Evolutionary conservation across 2,329 filamentous ascomycete species (phyloP), one percentile per base, ranked within the genome.

Genomic region (Neofusicoccum umdonicola): DNA sequence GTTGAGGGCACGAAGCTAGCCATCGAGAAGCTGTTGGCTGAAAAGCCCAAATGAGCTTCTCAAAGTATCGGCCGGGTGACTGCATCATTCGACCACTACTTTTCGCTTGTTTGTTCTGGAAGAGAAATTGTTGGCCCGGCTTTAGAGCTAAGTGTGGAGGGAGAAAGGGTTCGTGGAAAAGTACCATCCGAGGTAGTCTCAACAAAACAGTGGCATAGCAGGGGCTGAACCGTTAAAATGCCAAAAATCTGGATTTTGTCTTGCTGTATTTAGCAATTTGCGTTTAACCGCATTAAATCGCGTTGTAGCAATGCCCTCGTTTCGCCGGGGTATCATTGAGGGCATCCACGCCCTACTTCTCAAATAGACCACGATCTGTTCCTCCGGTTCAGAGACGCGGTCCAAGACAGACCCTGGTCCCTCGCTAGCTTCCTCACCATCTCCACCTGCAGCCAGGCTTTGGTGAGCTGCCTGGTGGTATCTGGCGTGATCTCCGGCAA

Each of bases 1-100:
- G 88, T 96, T 34, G 85, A 91, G 71, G 93, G 91, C 1, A 88
- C 90, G 41, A 81, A 76, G 67, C 12, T 62, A 48, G 64, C 64
- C 15, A 65, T 65, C 27, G 50, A 45, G 31, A 56, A 35, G 41
- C 48, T 65, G 17, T 62, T 57, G 64, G 13, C 11, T 35, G 48
- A 56, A 31, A 45, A 47, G 34, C n/a, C 50, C 5, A 47, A 63
- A 35, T 63, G 48, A 63, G 37, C 37, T 39, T 39, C 37, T 11
- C 11, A 7, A 31, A 31, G 27, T 5, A 5, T 7, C 27, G 27
- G 7, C 6, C 6, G 4, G 27, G 27, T 1, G 1, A 31, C 27
- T 31, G 1, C 27, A 31, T 31, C 27, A 31, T 31, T 31, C 27
- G 27, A 31, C 27, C 27, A 31, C 27, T 5, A 31, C 27, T 31